Base-by-base conservation (phyloP, 2,329 filamentous ascomycete species). In the Botrytis paeoniae region DNA sequence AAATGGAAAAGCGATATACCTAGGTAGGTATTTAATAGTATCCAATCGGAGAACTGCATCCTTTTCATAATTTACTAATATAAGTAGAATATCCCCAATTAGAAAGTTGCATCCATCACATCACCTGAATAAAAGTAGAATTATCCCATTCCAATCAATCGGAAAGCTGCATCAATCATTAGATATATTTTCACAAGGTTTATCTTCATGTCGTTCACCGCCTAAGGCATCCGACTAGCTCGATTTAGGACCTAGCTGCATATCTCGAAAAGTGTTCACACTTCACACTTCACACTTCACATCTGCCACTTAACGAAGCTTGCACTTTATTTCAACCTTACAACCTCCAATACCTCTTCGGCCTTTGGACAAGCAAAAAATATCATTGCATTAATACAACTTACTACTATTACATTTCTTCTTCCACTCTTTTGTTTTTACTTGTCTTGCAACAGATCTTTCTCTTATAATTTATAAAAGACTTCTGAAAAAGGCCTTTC, bases 251-350 rank as follows among this genome's bases (percentile, higher is more conserved):
- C 5, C 25, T 54, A 54, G 48, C 48, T 63, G 60, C 60, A 62
- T 62, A 62, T 62, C 7, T 62, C 25, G 35, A 62, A 57, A 62
- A 62, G 35, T 62, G 60, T 62, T 62, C 37, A 62, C 59, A 61
- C 60, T 57, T 18, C 51, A 54, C n/a, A 29, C 32, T 35, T 35
- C 32, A 35, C 32, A 35, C n/a, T n/a, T 18, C 51, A 54, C n/a
- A 29, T n/a, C 51, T n/a, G 48, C 25, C 48, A 51, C 22, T 51
- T 22, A 25, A n/a, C 25, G 4, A 54, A 54, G 25, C 48, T 54
- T 54, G 25, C 5, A 54, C 25, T n/a, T 54, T 14, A n/a, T 16
- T 39, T n/a, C 60, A 41, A 62, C 60, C 60, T 62, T 43, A 29
- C 39, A 39, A 62, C 14, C 9, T 62, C 22, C 22, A 18, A n/a